These are phyloP conservation scores for Glycine soja DNA, from an alignment of 306 rosid genomes.

Conservation along the genomic window DNA sequence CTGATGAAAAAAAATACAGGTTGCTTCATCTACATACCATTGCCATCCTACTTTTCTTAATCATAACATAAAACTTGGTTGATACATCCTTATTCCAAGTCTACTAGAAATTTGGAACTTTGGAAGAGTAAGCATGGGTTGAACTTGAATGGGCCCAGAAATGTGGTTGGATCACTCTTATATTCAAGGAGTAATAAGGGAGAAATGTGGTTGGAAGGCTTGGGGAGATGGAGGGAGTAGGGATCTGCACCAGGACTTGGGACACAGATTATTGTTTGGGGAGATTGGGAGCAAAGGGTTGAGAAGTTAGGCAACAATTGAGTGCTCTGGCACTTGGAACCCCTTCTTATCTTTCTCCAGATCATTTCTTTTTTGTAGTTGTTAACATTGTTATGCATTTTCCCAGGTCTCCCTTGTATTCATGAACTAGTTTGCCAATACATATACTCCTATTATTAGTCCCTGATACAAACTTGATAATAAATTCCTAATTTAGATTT, in stretches of 20 bases:
- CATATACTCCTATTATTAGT: constrained; percentile 1
- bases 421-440: constrained; percentile 28
- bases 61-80: constrained; percentile 9
- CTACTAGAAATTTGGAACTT: not conserved
- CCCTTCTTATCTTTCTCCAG: not conserved
- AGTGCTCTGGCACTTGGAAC: not conserved
- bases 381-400: not conserved
- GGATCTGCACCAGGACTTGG: not conserved
- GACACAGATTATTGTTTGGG: not conserved
- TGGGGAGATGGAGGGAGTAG: not conserved
- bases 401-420: not conserved
- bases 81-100: constrained; percentile 10
- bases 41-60: constrained; percentile 11
- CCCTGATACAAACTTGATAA: constrained; percentile 25
- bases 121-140: not conserved
- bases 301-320: not conserved
- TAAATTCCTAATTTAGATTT: constrained; percentile 24
- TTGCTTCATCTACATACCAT: not conserved
- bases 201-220: not conserved
- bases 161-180: not conserved
- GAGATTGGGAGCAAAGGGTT: not conserved
- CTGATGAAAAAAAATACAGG: not conserved
- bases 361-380: not conserved
- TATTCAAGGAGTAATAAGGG: not conserved
- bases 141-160: not conserved